These are phyloP conservation scores for Fusarium nurragi DNA, from an alignment of 2,329 filamentous ascomycete genomes.

Conservation along the genomic window DNA sequence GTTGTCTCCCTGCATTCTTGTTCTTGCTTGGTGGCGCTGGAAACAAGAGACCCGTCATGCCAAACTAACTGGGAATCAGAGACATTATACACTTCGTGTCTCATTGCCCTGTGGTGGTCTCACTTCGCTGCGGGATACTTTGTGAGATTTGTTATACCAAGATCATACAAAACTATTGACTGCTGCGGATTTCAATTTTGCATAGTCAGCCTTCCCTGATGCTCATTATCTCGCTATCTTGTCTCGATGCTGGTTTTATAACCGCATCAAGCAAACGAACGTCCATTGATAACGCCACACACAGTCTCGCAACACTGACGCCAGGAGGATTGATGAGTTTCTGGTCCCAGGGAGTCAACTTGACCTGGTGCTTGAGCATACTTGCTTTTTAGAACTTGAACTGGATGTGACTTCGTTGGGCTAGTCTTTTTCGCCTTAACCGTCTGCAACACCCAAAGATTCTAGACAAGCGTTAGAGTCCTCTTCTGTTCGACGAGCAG, in stretches of 20 bases:
- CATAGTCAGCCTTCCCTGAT: slow-evolving; percentile 19
- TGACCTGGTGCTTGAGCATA: background rate
- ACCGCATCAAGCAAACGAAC: background rate
- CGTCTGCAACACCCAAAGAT: slow-evolving; percentile 22
- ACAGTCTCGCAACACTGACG: background rate
- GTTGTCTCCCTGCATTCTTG: slow-evolving; percentile 24
- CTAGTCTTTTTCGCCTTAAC: background rate
- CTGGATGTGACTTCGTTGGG: background rate
- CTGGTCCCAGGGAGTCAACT: background rate
- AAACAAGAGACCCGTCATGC: slow-evolving; percentile 24
- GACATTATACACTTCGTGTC: slow-evolving; percentile 18
- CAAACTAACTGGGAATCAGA: slow-evolving; percentile 17
- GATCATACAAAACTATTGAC: slow-evolving; percentile 16
- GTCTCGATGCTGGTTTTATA: background rate
- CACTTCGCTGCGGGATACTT: background rate
- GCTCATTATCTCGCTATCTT: background rate
- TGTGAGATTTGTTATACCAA: background rate
- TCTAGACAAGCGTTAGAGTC: slow-evolving; percentile 1
- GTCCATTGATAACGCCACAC: background rate
- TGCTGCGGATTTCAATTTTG: slow-evolving; percentile 29
- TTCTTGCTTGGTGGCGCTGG: slow-evolving; percentile 19
- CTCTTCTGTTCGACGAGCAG: background rate
- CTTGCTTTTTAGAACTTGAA: background rate
- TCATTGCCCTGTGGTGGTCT: slow-evolving; percentile 24
- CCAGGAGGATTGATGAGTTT: background rate